These are phyloP conservation scores for Danielia reshetovae DNA, from an alignment of 805 yeast genomes.

Conservation along the genomic window DNA sequence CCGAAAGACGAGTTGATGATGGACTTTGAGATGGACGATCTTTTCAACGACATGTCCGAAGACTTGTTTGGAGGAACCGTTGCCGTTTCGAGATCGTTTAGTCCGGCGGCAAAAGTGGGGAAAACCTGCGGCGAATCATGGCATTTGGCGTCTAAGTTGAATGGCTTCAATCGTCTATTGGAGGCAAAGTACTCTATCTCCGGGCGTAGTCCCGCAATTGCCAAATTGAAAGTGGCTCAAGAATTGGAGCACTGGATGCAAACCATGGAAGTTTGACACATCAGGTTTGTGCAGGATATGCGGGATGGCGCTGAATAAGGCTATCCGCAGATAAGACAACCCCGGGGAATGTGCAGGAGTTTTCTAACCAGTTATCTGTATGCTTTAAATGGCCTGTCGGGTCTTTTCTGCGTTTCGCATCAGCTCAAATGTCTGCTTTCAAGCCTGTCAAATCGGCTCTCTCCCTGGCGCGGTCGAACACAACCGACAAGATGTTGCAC, in stretches of 20 bases:
- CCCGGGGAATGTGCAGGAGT: too few species aligned
- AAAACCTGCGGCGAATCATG: background rate
- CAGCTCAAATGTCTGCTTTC: too few species aligned
- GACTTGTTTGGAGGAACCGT: constrained; percentile 10
- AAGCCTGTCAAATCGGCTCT: background rate
- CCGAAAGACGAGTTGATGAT: constrained; percentile 10
- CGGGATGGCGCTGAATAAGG: too few species aligned
- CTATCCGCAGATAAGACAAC: too few species aligned
- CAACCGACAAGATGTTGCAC: constrained; percentile 1
- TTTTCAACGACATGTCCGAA: constrained; percentile 15
- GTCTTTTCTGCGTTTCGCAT: too few species aligned
- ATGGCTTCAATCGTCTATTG: background rate
- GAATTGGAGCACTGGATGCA: constrained; percentile 1
- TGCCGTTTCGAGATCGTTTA: background rate
- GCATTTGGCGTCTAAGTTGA: background rate
- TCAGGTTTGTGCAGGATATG: too few species aligned
- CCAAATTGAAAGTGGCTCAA: background rate
- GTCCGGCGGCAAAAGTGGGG: background rate
- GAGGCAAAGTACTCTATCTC: too few species aligned
- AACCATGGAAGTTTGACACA: background rate
- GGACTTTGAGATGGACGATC: constrained; percentile 17
- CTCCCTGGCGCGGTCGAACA: background rate
- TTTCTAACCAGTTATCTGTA: background rate
- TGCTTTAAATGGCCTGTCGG: background rate
- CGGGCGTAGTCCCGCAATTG: too few species aligned